phyloP scores from a whole-genome alignment of 768 basidiomycete genomes.

The Stropharia rugosoannulata region DNA sequence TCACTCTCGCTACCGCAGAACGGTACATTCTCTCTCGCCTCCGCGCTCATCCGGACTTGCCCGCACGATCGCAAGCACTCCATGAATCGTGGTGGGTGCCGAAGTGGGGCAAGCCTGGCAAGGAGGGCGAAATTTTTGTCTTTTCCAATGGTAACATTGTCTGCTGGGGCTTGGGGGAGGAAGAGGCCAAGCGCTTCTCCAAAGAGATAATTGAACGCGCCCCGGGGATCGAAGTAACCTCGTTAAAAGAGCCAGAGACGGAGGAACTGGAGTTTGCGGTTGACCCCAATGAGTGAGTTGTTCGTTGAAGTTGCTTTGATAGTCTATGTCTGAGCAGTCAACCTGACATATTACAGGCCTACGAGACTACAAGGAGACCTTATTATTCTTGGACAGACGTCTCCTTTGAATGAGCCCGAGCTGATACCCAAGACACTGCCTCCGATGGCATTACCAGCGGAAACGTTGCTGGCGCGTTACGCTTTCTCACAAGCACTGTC shows the following conservation, averaged over 20 bases:
- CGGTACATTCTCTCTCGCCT: slow-evolving; percentile 72
- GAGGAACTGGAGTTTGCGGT: slow-evolving; percentile 93
- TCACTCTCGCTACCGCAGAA: slow-evolving; percentile 86
- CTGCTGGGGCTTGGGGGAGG: slow-evolving; percentile 84
- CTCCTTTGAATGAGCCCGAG: slow-evolving; percentile 54
- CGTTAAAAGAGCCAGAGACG: slow-evolving; percentile 70
- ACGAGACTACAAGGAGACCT: slow-evolving; percentile 91
- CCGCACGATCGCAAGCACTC: slow-evolving; percentile 52
- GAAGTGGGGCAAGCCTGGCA: slow-evolving; percentile 54
- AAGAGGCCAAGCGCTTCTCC: slow-evolving; percentile 69
- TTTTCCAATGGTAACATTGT: slow-evolving; percentile 89
- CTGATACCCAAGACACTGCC: slow-evolving; percentile 44
- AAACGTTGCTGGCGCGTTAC: slow-evolving; percentile 84
- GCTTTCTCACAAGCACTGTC: slow-evolving; percentile 91
- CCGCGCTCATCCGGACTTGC: slow-evolving; percentile 48
- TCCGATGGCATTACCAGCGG: slow-evolving; percentile 58
- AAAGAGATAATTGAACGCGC: slow-evolving; percentile 55
- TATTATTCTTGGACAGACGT: slow-evolving; percentile 79
- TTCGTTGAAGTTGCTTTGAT: slow-evolving; percentile 6
- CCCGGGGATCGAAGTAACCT: slow-evolving; percentile 58
- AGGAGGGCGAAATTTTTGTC: slow-evolving; percentile 82
- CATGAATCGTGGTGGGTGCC: slow-evolving; percentile 85
- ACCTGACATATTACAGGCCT: slow-evolving; percentile 42
- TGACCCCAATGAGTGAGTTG: slow-evolving; percentile 81
- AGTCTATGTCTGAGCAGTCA: slow-evolving; percentile 5